Conservation (phyloP, 768 basidiomycete species). For the Russula sp. region DNA sequence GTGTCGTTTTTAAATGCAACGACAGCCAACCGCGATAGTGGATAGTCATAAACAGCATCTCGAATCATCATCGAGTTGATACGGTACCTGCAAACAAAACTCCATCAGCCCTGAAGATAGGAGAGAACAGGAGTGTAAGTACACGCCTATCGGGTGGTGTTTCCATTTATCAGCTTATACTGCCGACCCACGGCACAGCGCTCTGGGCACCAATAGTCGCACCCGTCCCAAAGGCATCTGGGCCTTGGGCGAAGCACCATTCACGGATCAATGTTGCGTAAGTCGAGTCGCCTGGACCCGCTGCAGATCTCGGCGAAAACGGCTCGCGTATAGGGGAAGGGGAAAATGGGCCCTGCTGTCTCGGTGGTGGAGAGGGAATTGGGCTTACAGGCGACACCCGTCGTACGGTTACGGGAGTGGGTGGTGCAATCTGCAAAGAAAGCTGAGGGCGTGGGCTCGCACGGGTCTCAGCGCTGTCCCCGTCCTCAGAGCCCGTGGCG, state of each 20-base stretch:
- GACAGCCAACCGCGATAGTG: conserved; percentile 5
- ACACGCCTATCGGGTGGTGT: not conserved
- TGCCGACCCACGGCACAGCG: conserved; percentile 19
- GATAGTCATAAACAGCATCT: conserved; percentile 18
- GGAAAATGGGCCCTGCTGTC: conserved; percentile 16
- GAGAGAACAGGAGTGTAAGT: not conserved
- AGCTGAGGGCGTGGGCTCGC: conserved; percentile 13
- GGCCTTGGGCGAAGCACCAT: conserved; percentile 25
- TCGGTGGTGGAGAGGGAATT: conserved; percentile 16
- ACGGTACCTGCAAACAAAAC: not conserved
- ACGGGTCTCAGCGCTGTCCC: conserved; percentile 11
- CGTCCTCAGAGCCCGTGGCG: conserved; percentile 20
- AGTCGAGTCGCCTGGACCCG: conserved; percentile 9
- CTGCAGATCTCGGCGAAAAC: conserved; percentile 12
- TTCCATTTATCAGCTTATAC: conserved; percentile 8
- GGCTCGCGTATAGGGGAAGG: conserved; percentile 10
- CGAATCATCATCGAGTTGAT: not conserved
- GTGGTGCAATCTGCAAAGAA: conserved; percentile 15
- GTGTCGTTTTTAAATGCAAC: not conserved
- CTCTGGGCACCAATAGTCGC: conserved; percentile 10
- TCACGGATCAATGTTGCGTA: conserved; percentile 23
- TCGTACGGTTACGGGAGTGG: conserved; percentile 5
- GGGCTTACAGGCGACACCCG: conserved; percentile 8
- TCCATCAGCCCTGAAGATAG: not conserved
- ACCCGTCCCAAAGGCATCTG: conserved; percentile 14